Conservation (phyloP, 306 rosid species). For the Malus orientalis region DNA sequence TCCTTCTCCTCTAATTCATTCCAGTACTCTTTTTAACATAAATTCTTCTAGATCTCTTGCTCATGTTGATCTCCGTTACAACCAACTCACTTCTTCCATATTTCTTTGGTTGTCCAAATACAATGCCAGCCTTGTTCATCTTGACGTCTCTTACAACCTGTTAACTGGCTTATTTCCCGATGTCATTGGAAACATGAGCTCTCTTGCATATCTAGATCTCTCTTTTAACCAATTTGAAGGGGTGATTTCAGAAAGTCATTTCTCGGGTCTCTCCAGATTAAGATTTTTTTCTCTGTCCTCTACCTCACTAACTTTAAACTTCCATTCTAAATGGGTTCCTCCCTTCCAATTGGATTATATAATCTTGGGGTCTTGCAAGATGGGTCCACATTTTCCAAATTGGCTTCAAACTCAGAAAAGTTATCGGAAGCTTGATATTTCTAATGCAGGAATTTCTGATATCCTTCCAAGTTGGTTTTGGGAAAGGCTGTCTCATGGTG, state of each 20-base stretch:
- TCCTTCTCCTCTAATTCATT: background rate
- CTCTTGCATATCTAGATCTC: background rate
- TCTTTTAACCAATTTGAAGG: background rate
- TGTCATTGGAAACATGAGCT: background rate
- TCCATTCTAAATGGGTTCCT: too few relatives aligned
- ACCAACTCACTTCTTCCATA: background rate
- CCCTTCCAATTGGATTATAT: background rate
- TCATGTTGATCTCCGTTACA: background rate
- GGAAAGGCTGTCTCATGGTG: background rate
- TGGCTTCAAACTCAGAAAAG: background rate
- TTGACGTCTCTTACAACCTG: rapidly evolving
- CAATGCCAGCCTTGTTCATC: background rate
- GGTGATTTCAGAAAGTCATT: background rate
- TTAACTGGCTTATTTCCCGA: slow-evolving; percentile 1
- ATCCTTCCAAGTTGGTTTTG: background rate
- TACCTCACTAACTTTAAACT: background rate
- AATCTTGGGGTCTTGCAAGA: background rate
- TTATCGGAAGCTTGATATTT: rapidly evolving
- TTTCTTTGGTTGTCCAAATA: background rate
- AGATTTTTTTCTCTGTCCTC: rapidly evolving
- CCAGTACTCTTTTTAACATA: background rate
- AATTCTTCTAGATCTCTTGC: slow-evolving; percentile 3
- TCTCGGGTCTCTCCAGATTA: background rate
- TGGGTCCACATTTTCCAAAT: background rate
- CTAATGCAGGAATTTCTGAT: background rate